Base-by-base conservation (phyloP, 352 stramenopile genomes). In the Globisporangium cylindrosporum region DNA sequence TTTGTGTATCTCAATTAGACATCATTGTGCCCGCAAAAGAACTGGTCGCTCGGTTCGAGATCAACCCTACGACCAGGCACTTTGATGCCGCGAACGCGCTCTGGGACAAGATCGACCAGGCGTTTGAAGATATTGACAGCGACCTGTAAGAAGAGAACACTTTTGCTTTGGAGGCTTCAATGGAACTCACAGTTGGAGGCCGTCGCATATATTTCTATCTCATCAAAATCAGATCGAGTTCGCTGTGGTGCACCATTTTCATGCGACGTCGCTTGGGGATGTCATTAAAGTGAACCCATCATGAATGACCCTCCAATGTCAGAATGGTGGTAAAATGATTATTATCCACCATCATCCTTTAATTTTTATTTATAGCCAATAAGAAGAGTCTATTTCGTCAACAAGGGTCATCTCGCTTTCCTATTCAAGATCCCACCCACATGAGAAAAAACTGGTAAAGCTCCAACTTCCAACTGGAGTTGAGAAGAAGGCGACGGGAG, bases 41-140 rank as follows among this genome's bases (percentile, higher is more conserved):
- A 62, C 71, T 64, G 10, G 82, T 91, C 43, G 66, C 79, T 29
- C 77, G 75, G 3, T 92, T 93, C 53, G 80, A 90, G 46, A 75
- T 92, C 59, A 72, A 86, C 59, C 68, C 78, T 6, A 53, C 75
- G n/a, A 72, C 70, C n/a, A 75, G 84, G 51, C 68, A 80, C 51
- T 93, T 93, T 66, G 69, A 73, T 14, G 77, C 73, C 14, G 83
- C 83, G 8, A 93, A 92, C 24, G 65, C 74, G 51, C 69, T 93
- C 2, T 93, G 85, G 85, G 77, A 89, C 66, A 76, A 77, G 64
- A 90, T 93, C 62, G 83, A 93, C 55, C 73, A 81, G 22, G 80
- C 79, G 0, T 93, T 91, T 57, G 81, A 84, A 51, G 80, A 84
- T 56, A 74, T 83, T 20, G 78, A 90, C 68, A 74, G 55, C 49